Base-by-base conservation (phyloP, 139 green algal genomes). In the Chlamydomonas sp. region DNA sequence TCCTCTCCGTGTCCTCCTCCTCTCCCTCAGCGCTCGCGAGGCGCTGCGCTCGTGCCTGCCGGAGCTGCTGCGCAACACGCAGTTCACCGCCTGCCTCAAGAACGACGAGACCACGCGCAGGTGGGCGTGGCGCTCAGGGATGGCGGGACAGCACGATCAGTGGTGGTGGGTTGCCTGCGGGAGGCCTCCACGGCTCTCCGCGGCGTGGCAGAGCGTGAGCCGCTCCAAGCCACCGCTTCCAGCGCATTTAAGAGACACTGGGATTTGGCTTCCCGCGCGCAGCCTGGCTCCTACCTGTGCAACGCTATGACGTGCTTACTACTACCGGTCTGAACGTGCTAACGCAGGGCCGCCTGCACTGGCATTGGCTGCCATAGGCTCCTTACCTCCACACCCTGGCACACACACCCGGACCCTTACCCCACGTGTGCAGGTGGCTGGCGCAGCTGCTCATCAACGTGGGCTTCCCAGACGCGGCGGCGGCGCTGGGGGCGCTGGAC, bases 401-500 rank as follows among this genome's bases (percentile, higher is more conserved):
- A 12, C 66, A 71, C 5, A 12, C 1, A 15, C 66, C 66, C 4
- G 12, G 12, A 20, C 20, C 20, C 71, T 5, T 5, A 7, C 20
- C 20, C 71, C n/a, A 61, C 5, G 73, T 20, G 73, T 62, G 76
- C 0, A 95, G 92, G 80, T 98, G 97, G 97, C 90, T 99, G 76
- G 94, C 95, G 10, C 97, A 99, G 94, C 93, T 99, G 91, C 92
- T 99, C 63, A 90, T 98, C 3, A 99, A 99, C 80, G 95, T 99
- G 59, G 97, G 97, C 17, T 94, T 95, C 60, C 68, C 90, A 2
- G 92, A 96, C 63, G 86, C 92, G 16, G 96, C 96, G 17, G 86
- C 93, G 6, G 69, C 86, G 12, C 91, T 98, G 8, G 90, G 84
- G 5, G 90, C 79, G 57, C 49, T 80, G 72, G 83, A 87, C 63